Evolutionary conservation across 2,329 filamentous ascomycete genomes (phyloP).

Genomic region (Fusarium anthophilum): DNA sequence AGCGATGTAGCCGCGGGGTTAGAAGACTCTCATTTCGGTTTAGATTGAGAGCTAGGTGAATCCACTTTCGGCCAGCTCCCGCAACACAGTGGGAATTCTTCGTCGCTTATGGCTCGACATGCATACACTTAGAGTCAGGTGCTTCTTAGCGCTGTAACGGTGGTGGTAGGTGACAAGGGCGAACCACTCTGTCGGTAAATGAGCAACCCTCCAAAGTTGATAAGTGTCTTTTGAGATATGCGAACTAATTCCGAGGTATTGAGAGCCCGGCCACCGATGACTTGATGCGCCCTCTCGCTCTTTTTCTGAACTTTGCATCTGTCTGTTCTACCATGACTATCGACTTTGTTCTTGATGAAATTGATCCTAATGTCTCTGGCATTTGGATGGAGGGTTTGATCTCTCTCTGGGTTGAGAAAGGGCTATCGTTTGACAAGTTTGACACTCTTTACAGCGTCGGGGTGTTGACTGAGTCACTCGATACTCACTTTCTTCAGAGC

Average conservation of each 20-base stretch:
- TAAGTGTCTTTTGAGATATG: not conserved
- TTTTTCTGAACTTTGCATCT: not conserved
- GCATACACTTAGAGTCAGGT: not conserved
- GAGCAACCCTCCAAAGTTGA: not conserved
- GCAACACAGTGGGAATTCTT: not conserved
- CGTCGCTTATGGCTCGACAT: not conserved
- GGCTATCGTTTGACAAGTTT: not conserved
- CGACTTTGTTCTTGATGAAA: not conserved
- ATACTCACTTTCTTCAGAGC: not conserved
- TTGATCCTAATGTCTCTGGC: not conserved
- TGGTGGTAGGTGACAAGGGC: not conserved
- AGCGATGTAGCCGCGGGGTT: not conserved
- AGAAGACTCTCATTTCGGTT: not conserved
- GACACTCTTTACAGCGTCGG: not conserved
- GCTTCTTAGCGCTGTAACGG: not conserved
- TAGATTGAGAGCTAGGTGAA: not conserved
- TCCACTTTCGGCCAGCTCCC: not conserved
- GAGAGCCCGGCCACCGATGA: not conserved
- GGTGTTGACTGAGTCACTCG: not conserved
- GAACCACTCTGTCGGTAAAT: not conserved
- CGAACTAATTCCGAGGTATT: not conserved
- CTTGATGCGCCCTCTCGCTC: not conserved
- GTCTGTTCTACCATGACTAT: not conserved
- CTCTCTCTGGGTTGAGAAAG: not conserved
- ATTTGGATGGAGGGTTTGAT: not conserved